Percentiles rank a stretch among this genome's conserved stretches.
Conservation (phyloP, 495 filamentous ascomycete genomes). For the Penicillium paradoxum region DNA sequence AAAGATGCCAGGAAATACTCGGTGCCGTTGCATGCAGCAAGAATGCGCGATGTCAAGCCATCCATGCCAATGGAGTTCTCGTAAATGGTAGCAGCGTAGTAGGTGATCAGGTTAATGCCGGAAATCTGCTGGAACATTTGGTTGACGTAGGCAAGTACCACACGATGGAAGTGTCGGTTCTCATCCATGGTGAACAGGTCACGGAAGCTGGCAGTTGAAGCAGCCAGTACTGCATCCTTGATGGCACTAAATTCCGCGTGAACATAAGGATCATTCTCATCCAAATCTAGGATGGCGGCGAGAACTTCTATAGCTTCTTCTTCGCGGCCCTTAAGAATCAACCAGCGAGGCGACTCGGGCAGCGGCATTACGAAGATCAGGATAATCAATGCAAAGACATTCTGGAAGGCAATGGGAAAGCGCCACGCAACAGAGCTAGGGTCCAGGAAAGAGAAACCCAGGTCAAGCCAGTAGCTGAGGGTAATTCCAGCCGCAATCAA, state of each 20-base stretch:
- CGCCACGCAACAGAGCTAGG: slow-evolving; percentile 34
- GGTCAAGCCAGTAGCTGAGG: slow-evolving; percentile 48
- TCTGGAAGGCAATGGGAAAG: slow-evolving; percentile 37
- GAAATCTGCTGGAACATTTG: slow-evolving; percentile 74
- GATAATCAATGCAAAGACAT: slow-evolving; percentile 30
- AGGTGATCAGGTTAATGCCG: slow-evolving; percentile 72
- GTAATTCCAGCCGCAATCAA: slow-evolving; percentile 38
- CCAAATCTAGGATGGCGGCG: slow-evolving; percentile 22
- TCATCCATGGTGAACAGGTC: slow-evolving; percentile 69
- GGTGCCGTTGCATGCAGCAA: slow-evolving; percentile 67
- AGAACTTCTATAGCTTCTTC: slow-evolving; percentile 36
- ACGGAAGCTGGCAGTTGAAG: slow-evolving; percentile 55
- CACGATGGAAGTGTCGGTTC: slow-evolving; percentile 70
- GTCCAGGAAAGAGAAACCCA: slow-evolving; percentile 36
- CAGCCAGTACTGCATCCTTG: slow-evolving; percentile 69
- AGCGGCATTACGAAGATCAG: slow-evolving; percentile 30
- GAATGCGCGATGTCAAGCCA: slow-evolving; percentile 55
- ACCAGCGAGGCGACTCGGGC: slow-evolving; percentile 43
- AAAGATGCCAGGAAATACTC: slow-evolving; percentile 71
- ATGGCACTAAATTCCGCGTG: slow-evolving; percentile 63
- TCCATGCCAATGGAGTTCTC: slow-evolving; percentile 52
- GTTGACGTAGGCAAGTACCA: slow-evolving; percentile 65
- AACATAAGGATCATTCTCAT: slow-evolving; percentile 38
- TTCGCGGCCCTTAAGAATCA: slow-evolving; percentile 35
- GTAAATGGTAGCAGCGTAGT: slow-evolving; percentile 66